Evolutionary conservation across 1,139 yeast genomes (phyloP), one percentile per base, ranked within the genome.

Genomic region (Suhomyces terraborum): DNA sequence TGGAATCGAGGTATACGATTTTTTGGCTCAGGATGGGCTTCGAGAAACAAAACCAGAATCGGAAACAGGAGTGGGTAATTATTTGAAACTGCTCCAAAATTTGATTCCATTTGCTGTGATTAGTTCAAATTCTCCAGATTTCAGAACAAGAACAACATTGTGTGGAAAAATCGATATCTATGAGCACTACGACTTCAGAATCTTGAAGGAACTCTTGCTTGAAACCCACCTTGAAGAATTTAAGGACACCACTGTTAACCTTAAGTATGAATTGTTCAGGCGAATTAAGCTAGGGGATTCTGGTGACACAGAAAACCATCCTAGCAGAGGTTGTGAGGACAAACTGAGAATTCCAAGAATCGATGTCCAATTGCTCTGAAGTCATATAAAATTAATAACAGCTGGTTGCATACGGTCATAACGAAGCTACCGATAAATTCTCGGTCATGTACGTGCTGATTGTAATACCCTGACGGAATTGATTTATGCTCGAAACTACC

Each of bases 1-100:
- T 49, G 57, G 63, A 22, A 77, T 82, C 43, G 67, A 73, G 30
- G 58, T 77, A 24, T 84, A 71, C 56, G 73, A 79, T 53, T 80
- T 83, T 55, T 10, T 44, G 8, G 19, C 31, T 5, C 43, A 36
- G 4, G 21, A 14, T n/a, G n/a, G n/a, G n/a, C n/a, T n/a, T n/a
- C n/a, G n/a, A n/a, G n/a, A n/a, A n/a, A n/a, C n/a, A n/a, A n/a
- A n/a, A n/a, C n/a, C n/a, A n/a, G n/a, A n/a, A n/a, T n/a, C n/a
- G n/a, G 45, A 38, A 10, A 38, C 38, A n/a, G 51, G 40, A 3
- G 54, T 49, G 13, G 8, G 19, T 2, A 29, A 35, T 4, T 51
- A 46, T 37, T 38, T 51, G 17, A 29, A 38, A 7, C 24, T 31
- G 12, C 33, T 52, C 5, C 53, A 50, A 32, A 13, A 36, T 2